phyloP scores from a whole-genome alignment of 176 grass and related monocot species.

The Lolium perenne region DNA sequence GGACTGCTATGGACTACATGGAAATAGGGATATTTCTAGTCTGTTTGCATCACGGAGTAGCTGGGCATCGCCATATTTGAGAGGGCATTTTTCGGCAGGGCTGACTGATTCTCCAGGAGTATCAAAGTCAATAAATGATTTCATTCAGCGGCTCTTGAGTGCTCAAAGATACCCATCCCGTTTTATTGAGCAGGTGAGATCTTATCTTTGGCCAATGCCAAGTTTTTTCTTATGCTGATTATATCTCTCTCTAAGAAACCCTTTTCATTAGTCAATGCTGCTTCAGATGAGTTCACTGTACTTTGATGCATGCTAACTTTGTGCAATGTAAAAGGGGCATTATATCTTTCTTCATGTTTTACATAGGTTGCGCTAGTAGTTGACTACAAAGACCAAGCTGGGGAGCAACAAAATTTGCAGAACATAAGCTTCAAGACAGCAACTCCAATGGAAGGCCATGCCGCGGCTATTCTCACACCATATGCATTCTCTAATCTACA shows the following conservation, averaged over 20 bases:
- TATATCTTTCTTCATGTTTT: neutral
- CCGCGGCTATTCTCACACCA: slow-evolving; percentile 57
- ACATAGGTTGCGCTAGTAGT: slow-evolving; percentile 54
- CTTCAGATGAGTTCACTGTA: neutral
- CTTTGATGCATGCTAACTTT: neutral
- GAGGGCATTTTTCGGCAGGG: slow-evolving; percentile 60
- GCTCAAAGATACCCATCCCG: slow-evolving; percentile 55
- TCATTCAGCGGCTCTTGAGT: slow-evolving; percentile 67
- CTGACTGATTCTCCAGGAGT: slow-evolving; percentile 37
- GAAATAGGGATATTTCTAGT: slow-evolving; percentile 61
- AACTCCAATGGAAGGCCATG: slow-evolving; percentile 76
- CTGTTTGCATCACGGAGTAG: slow-evolving; percentile 54
- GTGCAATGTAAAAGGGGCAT: slow-evolving; percentile 15
- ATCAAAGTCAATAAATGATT: slow-evolving; percentile 63
- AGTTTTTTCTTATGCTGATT: neutral
- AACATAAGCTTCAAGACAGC: slow-evolving; percentile 59
- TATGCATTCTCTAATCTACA: slow-evolving; percentile 67
- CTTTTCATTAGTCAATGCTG: slow-evolving; percentile 4
- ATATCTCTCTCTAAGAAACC: neutral
- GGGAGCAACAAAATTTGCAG: slow-evolving; percentile 57
- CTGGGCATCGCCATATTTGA: slow-evolving; percentile 72
- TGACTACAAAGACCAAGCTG: slow-evolving; percentile 61
- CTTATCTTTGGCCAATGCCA: neutral
- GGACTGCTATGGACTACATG: slow-evolving; percentile 57
- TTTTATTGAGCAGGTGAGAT: slow-evolving; percentile 69